phyloP scores from a whole-genome alignment of 148 eudicot genomes.

The Vaccinium macrocarpon region DNA sequence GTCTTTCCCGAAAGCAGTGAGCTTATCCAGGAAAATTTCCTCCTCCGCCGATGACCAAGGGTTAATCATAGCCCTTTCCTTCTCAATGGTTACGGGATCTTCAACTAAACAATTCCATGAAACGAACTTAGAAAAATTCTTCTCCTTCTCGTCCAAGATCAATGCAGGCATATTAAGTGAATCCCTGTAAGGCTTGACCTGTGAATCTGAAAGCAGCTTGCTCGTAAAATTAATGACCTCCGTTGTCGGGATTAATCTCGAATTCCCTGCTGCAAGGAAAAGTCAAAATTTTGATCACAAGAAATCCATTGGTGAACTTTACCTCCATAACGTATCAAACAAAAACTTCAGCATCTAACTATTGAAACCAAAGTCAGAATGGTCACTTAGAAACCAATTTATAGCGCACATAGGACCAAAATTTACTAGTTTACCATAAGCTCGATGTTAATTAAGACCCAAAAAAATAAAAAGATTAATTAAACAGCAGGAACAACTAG shows the following conservation, averaged over 20 bases:
- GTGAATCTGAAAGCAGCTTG: constrained; percentile 57
- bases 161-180: constrained; percentile 78
- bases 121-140: constrained; percentile 46
- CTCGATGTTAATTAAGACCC: not conserved
- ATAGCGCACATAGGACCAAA: not conserved
- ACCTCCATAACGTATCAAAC: not conserved
- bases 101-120: constrained; percentile 77
- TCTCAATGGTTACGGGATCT: constrained; percentile 77
- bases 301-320: not conserved
- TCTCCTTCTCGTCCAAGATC: constrained; percentile 63
- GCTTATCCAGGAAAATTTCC: constrained; percentile 70
- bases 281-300: constrained; percentile 1
- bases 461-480: not conserved
- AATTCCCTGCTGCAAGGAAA: constrained; percentile 49
- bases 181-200: constrained; percentile 44
- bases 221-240: constrained; percentile 45
- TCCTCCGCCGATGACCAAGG: constrained; percentile 78
- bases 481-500: not conserved
- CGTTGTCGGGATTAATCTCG: constrained; percentile 40
- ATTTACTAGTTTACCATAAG: not conserved
- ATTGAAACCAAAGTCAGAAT: not conserved
- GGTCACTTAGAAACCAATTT: not conserved
- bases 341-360: not conserved
- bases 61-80: constrained; percentile 64
- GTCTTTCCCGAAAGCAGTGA: constrained; percentile 64